phyloP scores from a whole-genome alignment of 345 rosid species.

The Acer saccharum region DNA sequence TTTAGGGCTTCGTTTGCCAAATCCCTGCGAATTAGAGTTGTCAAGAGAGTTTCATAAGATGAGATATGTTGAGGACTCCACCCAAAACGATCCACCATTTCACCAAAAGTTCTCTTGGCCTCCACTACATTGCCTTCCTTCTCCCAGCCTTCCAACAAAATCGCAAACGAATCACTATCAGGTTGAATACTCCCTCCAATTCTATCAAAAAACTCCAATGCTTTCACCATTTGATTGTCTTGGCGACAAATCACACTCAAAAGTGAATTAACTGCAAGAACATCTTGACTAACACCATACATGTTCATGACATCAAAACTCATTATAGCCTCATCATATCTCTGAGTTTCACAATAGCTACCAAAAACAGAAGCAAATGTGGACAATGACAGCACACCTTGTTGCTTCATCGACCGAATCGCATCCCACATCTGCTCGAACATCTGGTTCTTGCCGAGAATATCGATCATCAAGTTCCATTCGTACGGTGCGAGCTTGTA shows the following conservation, averaged over 20 bases:
- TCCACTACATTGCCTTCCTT: conserved; percentile 52
- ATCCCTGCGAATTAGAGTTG: conserved; percentile 34
- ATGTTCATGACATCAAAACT: conserved; percentile 56
- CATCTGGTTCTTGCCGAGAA: conserved; percentile 51
- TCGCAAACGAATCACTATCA: conserved; percentile 50
- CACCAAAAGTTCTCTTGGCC: conserved; percentile 51
- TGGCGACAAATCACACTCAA: conserved; percentile 48
- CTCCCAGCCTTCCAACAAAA: conserved; percentile 66
- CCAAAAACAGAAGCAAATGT: conserved; percentile 43
- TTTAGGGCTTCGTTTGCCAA: conserved; percentile 42
- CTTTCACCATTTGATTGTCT: conserved; percentile 37
- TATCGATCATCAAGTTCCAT: conserved; percentile 64
- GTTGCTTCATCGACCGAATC: conserved; percentile 52
- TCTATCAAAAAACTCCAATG: conserved; percentile 43
- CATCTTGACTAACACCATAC: conserved; percentile 50
- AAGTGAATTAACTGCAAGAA: conserved; percentile 49
- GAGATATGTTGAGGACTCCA: conserved; percentile 33
- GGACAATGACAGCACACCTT: conserved; percentile 27
- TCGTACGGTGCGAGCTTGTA: conserved; percentile 35
- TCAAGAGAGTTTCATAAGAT: conserved; percentile 47
- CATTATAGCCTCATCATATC: conserved; percentile 46
- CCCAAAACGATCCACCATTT: conserved; percentile 48
- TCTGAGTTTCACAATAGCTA: conserved; percentile 45
- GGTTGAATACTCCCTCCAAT: conserved; percentile 41
- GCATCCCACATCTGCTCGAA: conserved; percentile 70